These are phyloP conservation scores for Wickerhamiella azymoides DNA, from an alignment of 805 yeast species.

Conservation along the genomic window DNA sequence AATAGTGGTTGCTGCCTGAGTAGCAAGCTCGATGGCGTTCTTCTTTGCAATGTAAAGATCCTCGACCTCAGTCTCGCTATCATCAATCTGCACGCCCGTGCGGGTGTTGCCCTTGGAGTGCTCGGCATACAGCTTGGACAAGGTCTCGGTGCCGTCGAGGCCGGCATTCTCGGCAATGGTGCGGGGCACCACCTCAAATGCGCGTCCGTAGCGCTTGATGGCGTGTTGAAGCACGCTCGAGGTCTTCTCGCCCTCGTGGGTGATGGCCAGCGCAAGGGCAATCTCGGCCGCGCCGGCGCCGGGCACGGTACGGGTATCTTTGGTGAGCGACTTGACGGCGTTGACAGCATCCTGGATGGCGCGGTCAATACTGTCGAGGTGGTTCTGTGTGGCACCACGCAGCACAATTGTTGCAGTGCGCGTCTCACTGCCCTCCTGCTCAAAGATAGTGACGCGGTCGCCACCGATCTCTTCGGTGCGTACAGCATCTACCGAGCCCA, in stretches of 20 bases:
- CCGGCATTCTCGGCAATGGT: constrained; percentile 92
- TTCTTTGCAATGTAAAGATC: constrained; percentile 71
- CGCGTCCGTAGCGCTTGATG: constrained; percentile 83
- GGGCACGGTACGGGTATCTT: constrained; percentile 68
- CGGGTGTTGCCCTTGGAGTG: constrained; percentile 40
- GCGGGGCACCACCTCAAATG: constrained; percentile 89
- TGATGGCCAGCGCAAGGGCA: constrained; percentile 66
- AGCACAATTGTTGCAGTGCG: constrained; percentile 85
- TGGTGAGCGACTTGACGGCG: constrained; percentile 76
- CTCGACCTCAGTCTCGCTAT: constrained; percentile 52
- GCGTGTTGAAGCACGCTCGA: constrained; percentile 90
- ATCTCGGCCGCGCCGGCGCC: constrained; percentile 97
- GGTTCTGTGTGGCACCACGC: constrained; percentile 93
- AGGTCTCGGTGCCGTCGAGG: constrained; percentile 74
- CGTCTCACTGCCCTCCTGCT: constrained; percentile 52
- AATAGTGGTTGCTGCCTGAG: constrained; percentile 87
- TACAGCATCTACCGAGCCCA: constrained; percentile 76
- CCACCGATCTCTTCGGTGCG: constrained; percentile 94
- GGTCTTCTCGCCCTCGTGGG: constrained; percentile 80
- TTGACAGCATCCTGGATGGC: constrained; percentile 96
- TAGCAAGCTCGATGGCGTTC: constrained; percentile 83
- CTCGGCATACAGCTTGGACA: constrained; percentile 79
- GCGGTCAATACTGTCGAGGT: constrained; percentile 87
- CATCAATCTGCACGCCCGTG: constrained; percentile 38
- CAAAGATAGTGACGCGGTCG: constrained; percentile 87